Evolutionary conservation across 495 filamentous ascomycete species (phyloP).

Genomic region (Trichocladium antarcticum): DNA sequence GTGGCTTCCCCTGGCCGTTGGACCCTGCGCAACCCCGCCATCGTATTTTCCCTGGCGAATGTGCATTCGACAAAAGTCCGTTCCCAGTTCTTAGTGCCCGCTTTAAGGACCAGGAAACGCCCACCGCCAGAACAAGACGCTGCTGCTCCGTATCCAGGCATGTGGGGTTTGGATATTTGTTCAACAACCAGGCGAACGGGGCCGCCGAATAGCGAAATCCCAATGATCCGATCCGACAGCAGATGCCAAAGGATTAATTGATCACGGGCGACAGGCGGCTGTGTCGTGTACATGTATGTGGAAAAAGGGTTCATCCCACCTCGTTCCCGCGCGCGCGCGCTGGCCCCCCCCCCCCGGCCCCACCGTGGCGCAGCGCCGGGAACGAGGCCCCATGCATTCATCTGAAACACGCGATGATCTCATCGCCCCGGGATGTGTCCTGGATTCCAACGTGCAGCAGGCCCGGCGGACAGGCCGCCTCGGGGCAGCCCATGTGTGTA

Average conservation of each 20-base stretch:
- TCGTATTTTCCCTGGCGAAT: too few species aligned
- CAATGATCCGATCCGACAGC: too few species aligned
- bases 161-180: background rate
- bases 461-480: too few species aligned
- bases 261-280: too few species aligned
- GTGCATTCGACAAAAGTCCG: background rate
- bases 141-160: background rate
- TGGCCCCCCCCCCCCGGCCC: background rate
- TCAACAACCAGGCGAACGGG: background rate
- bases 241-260: too few species aligned
- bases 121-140: background rate
- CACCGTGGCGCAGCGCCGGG: conserved; percentile 6
- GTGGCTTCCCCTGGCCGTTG: background rate
- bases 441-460: too few species aligned
- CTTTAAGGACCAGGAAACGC: conserved; percentile 3
- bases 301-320: too few species aligned
- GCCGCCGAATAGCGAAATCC: too few species aligned
- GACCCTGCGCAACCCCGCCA: background rate
- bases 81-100: background rate
- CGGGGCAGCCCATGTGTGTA: too few species aligned
- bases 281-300: too few species aligned
- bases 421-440: background rate
- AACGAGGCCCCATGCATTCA: background rate
- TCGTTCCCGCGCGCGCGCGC: background rate
- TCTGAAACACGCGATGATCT: conserved; percentile 13